These are phyloP conservation scores for Solanum pimpinellifolium DNA, from an alignment of 257 asterid species.

Conservation along the genomic window DNA sequence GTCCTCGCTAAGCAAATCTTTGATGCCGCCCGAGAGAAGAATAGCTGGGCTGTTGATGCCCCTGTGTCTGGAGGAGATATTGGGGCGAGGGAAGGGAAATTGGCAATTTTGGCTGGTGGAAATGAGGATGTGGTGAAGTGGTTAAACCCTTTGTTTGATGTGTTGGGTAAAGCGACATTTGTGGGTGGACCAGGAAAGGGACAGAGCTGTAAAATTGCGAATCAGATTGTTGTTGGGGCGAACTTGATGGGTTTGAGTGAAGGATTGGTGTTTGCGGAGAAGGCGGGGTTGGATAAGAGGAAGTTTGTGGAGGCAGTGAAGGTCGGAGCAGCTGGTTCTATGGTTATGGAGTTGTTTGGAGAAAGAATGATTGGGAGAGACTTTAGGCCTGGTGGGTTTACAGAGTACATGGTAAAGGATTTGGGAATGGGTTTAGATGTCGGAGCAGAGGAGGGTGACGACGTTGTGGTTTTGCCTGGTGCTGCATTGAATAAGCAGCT, in stretches of 20 bases:
- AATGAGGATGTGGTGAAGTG: slow-evolving; percentile 47
- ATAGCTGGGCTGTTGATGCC: slow-evolving; percentile 53
- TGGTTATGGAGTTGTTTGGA: slow-evolving; percentile 80
- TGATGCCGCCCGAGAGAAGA: slow-evolving; percentile 28
- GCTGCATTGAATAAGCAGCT: slow-evolving; percentile 68
- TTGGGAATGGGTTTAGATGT: slow-evolving; percentile 73
- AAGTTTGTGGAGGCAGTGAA: slow-evolving; percentile 61
- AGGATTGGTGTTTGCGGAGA: slow-evolving; percentile 72
- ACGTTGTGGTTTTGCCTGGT: slow-evolving; percentile 65
- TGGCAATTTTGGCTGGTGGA: slow-evolving; percentile 74
- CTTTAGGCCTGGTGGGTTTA: slow-evolving; percentile 67
- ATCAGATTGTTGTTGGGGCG: slow-evolving; percentile 62
- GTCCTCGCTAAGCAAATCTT: slow-evolving; percentile 39
- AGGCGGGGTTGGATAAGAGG: slow-evolving; percentile 55
- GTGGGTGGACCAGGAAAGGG: slow-evolving; percentile 80
- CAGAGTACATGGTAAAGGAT: slow-evolving; percentile 89
- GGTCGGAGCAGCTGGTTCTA: slow-evolving; percentile 82
- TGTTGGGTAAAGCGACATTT: slow-evolving; percentile 49
- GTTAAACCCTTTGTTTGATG: slow-evolving; percentile 59
- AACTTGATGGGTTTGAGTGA: slow-evolving; percentile 73
- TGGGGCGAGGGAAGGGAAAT: slow-evolving; percentile 60
- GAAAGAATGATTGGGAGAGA: slow-evolving; percentile 71
- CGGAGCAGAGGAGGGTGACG: slow-evolving; percentile 27
- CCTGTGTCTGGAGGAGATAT: slow-evolving; percentile 86
- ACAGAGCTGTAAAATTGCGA: slow-evolving; percentile 74